Evolutionary conservation across 2,329 filamentous ascomycete species (phyloP), one percentile per base, ranked within the genome.

Genomic region (Lachnellula hyalina): DNA sequence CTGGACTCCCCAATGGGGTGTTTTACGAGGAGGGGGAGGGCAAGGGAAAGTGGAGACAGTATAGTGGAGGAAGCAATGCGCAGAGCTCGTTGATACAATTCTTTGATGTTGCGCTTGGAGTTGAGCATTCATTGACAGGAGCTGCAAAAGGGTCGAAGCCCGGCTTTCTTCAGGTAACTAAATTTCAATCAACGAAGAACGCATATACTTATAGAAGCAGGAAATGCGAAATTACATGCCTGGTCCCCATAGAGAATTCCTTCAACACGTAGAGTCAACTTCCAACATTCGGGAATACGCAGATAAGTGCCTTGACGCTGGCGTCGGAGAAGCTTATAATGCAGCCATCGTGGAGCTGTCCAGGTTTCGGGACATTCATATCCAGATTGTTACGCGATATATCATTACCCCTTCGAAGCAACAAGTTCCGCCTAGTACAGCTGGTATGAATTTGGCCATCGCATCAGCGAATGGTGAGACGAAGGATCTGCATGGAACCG

Each of bases 11-110:
- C 0, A 81, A 83, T 12, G 93, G 93, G 0, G 84, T 97, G 5
- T 83, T 92, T 52, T 96, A 96, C 68, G 90, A 96, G 62, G 81
- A 89, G 54, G 87, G 85, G 1, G 76, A 82, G 2, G 85, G 84
- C 1, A 75, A 76, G 14, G 81, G 84, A 0, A 74, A 80, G 36
- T 96, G 90, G 78, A 78, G 85, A 17, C 85, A 93, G 63, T 87
- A 89, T 55, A 83, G 89, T n/a, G 93, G 93, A 17, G 93, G 93
- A 4, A 95, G 89, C 70, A 96, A 96, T 66, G 93, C 92, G 0
- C 93, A 97, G 71, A 93, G 88, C 70, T 95, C 90, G 0, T 77
- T 96, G 42, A 91, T 97, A 56, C 91, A 96, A 66, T 94, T 96
- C 74, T 90, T 96, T 70, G 93, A 97, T 68, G 80, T 95, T 14